Percentiles rank a stretch among this genome's conserved stretches.
These are phyloP conservation scores for Exutisphaerella laricina DNA, from an alignment of 2,329 filamentous ascomycete genomes.

Conservation along the genomic window DNA sequence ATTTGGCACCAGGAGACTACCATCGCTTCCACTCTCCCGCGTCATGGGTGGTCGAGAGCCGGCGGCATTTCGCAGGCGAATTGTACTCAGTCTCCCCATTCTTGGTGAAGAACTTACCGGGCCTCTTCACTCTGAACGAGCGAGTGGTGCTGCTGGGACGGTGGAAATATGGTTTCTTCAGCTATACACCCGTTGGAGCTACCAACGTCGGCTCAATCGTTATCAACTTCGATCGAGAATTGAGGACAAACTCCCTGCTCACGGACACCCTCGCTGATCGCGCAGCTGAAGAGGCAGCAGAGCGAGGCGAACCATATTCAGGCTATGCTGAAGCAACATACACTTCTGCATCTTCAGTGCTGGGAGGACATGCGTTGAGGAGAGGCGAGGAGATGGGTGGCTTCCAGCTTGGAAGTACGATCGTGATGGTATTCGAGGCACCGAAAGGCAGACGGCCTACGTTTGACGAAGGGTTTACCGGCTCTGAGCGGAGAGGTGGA, in stretches of 20 bases:
- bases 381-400: slow-evolving; percentile 97
- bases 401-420: slow-evolving; percentile 89
- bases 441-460: slow-evolving; percentile 57
- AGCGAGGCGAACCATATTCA: slow-evolving; percentile 73
- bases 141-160: slow-evolving; percentile 86
- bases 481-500: slow-evolving; percentile 54
- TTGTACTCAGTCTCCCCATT: slow-evolving; percentile 94
- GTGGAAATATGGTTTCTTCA: slow-evolving; percentile 98
- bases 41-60: slow-evolving; percentile 88
- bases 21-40: slow-evolving; percentile 96
- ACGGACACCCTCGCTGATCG: slow-evolving; percentile 89
- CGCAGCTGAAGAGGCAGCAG: slow-evolving; percentile 72
- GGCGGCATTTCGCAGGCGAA: slow-evolving; percentile 96
- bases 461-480: slow-evolving; percentile 55
- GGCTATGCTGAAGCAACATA: slow-evolving; percentile 94
- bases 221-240: slow-evolving; percentile 92
- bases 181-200: slow-evolving; percentile 88
- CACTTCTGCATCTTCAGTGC: slow-evolving; percentile 64
- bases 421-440: slow-evolving; percentile 95
- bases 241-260: slow-evolving; percentile 84
- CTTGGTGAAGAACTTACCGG: slow-evolving; percentile 83
- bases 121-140: slow-evolving; percentile 94
- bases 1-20: slow-evolving; percentile 95
- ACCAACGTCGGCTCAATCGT: slow-evolving; percentile 97
- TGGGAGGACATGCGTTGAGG: slow-evolving; percentile 76